Evolutionary conservation across 495 filamentous ascomycete genomes (phyloP), one percentile per base, ranked within the genome.

Genomic region (Amphirosellinia nigrospora): DNA sequence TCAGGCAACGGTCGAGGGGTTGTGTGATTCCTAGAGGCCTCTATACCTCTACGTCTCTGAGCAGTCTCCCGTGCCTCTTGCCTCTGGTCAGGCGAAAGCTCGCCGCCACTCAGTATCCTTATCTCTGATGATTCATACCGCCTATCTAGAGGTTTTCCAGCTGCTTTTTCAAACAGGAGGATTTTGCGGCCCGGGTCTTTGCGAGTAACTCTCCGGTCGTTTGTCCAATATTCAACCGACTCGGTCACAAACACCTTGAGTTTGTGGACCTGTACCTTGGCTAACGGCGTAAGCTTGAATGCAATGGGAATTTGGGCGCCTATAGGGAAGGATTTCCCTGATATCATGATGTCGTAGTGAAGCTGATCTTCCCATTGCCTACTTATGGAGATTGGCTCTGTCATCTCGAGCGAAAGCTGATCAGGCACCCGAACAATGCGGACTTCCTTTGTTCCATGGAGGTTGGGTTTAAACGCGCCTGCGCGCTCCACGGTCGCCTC

Each of bases 281-380:
- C 96, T 23, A 99, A 81, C 1, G 96, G 96, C 2, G 95, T 99
- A 68, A 99, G 85, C 75, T 97, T 98, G 85, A 99, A 98, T 2
- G 96, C 96, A 69, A 99, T 97, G 16, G 96, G 96, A 30, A 99
- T 94, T 74, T 94, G 93, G 4, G 92, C 86, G 23, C 96, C 96
- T 16, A 99, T 85, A 4, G 96, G 94, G 74, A 99, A 99, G 2
- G 95, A 97, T 88, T 99, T 99, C 62, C 96, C 96, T 4, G 95
- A 98, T 70, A 99, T 97, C 73, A 98, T 93, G 70, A 99, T 99
- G 74, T 99, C 96, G 80, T 99, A 99, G 74, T 98, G 94, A 39
- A 99, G 86, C 75, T 99, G 96, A 75, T 99, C 96, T 75, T 99
- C 96, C 96, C 96, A 99, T 66, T 94, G 94, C 30, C 96, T 86